Percentiles rank a stretch among this genome's conserved stretches.
Conservation (phyloP, 2,329 filamentous ascomycete genomes). For the Clarireedia monteithiana region DNA sequence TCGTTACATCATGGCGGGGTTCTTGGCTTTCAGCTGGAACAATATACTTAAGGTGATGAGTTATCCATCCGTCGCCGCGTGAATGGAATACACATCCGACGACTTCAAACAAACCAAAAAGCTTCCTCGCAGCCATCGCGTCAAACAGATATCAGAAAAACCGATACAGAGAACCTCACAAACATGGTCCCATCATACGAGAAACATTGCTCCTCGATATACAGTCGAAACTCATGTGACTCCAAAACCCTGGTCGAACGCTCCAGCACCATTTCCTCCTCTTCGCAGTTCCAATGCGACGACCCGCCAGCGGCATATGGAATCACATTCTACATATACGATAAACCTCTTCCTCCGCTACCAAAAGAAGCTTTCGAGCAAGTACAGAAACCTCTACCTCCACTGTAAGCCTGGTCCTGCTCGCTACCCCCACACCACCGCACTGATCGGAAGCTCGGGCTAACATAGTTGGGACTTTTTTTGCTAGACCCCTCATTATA, state of each 20-base stretch:
- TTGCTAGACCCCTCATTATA: background rate
- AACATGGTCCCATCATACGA: background rate
- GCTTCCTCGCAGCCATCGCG: too few species aligned
- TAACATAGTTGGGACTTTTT: background rate
- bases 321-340: conserved; percentile 6
- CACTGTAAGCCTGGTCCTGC: conserved; percentile 1
- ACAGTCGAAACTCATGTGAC: conserved; percentile 3
- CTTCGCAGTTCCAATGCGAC: background rate
- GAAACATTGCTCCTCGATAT: background rate
- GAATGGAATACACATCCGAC: too few species aligned
- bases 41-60: conserved; percentile 4
- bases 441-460: background rate
- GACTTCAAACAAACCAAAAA: too few species aligned
- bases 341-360: conserved; percentile 5
- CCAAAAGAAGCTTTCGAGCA: background rate
- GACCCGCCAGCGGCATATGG: conserved; percentile 1
- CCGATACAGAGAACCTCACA: background rate
- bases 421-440: background rate
- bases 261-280: background rate
- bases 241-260: background rate
- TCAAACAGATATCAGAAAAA: too few species aligned
- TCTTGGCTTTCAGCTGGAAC: background rate
- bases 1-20: background rate
- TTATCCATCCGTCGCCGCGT: background rate
- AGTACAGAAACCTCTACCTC: conserved; percentile 5